These are phyloP conservation scores for Rubroboletus satanas DNA, from an alignment of 768 basidiomycete species.

Conservation along the genomic window DNA sequence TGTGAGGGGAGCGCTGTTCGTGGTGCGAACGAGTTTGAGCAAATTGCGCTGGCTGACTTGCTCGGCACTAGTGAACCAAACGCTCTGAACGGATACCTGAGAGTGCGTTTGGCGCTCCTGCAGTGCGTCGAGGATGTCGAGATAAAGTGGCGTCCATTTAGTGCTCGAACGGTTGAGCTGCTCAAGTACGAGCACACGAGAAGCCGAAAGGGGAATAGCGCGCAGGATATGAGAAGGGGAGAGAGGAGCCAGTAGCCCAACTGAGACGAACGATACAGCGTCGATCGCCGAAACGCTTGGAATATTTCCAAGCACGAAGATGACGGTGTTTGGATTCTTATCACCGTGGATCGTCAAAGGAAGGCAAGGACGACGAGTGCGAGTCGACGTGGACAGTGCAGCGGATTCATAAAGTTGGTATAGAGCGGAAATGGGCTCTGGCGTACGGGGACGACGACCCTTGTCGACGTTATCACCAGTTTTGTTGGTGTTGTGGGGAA, in stretches of 20 bases:
- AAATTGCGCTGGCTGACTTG: slow-evolving; percentile 43
- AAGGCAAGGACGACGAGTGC: slow-evolving; percentile 57
- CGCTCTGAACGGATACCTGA: slow-evolving; percentile 57
- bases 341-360: slow-evolving; percentile 54
- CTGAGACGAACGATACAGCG: slow-evolving; percentile 58
- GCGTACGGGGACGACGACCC: neutral
- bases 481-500: neutral
- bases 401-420: slow-evolving; percentile 66
- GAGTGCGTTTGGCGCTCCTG: slow-evolving; percentile 52
- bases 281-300: slow-evolving; percentile 44
- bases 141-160: slow-evolving; percentile 84
- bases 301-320: slow-evolving; percentile 65
- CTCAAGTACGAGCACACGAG: slow-evolving; percentile 76
- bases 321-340: slow-evolving; percentile 55
- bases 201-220: slow-evolving; percentile 58
- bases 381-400: slow-evolving; percentile 57
- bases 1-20: slow-evolving; percentile 35
- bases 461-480: neutral
- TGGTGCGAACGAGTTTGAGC: slow-evolving; percentile 47
- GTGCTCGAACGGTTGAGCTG: slow-evolving; percentile 72
- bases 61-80: slow-evolving; percentile 51
- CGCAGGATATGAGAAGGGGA: slow-evolving; percentile 50
- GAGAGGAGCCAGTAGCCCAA: slow-evolving; percentile 70
- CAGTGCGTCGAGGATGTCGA: slow-evolving; percentile 72
- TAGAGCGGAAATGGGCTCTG: slow-evolving; percentile 24